These are phyloP conservation scores for Candida arabinofermentans DNA, from an alignment of 805 yeast species.

Conservation along the genomic window DNA sequence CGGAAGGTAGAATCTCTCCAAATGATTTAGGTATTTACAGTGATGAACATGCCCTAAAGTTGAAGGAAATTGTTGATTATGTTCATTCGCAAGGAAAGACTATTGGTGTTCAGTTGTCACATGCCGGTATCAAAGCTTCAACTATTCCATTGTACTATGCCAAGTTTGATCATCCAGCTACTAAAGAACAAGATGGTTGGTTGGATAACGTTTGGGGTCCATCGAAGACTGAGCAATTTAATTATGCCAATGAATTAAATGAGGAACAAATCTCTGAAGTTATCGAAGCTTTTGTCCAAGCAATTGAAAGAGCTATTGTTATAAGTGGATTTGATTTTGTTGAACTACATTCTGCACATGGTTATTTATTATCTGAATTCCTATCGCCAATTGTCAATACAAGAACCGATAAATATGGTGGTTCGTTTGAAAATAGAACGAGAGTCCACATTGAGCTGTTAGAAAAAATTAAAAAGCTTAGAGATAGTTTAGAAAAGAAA, in stretches of 20 bases:
- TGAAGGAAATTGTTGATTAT: slow-evolving; percentile 39
- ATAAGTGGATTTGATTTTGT: slow-evolving; percentile 58
- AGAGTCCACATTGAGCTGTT: slow-evolving; percentile 45
- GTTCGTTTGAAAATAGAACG: slow-evolving; percentile 54
- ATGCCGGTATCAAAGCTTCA: slow-evolving; percentile 48
- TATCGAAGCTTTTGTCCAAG: slow-evolving; percentile 38
- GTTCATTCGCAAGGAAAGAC: slow-evolving; percentile 41
- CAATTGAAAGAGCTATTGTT: slow-evolving; percentile 47
- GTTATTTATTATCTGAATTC: slow-evolving; percentile 50
- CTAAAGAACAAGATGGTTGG: slow-evolving; percentile 38
- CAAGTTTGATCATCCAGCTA: slow-evolving; percentile 29
- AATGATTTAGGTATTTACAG: slow-evolving; percentile 43
- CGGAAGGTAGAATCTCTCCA: slow-evolving; percentile 21
- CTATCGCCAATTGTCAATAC: slow-evolving; percentile 42
- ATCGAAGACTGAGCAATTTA: slow-evolving; percentile 25
- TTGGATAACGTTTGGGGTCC: slow-evolving; percentile 43
- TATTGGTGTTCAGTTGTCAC: slow-evolving; percentile 53
- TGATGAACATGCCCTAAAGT: slow-evolving; percentile 42
- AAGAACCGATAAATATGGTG: slow-evolving; percentile 63
- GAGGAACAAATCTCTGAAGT: slow-evolving; percentile 37
- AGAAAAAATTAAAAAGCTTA: slow-evolving; percentile 37
- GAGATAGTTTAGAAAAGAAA: slow-evolving; percentile 28
- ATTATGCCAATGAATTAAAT: slow-evolving; percentile 41
- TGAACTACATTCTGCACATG: slow-evolving; percentile 65
- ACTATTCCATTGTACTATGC: slow-evolving; percentile 13